These are phyloP conservation scores for Coprinellus aureogranulatus DNA, from an alignment of 768 basidiomycete genomes.

Conservation along the genomic window DNA sequence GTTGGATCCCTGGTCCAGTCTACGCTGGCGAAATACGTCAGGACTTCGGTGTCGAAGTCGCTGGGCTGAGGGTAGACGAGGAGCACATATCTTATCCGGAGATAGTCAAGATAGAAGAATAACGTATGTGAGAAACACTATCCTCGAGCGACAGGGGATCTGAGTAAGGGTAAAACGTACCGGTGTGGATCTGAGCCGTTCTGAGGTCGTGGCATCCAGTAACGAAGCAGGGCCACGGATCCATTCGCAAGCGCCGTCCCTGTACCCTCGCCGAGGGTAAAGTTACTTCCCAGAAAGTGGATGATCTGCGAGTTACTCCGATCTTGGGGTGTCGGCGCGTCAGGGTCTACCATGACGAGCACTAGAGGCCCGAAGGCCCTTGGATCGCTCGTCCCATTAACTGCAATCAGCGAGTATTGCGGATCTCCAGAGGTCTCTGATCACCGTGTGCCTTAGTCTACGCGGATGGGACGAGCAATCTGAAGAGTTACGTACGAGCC, in stretches of 20 bases:
- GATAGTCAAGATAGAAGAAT: neutral
- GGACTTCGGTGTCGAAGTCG: conserved; percentile 27
- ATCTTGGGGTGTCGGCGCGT: conserved; percentile 41
- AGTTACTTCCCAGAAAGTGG: conserved; percentile 41
- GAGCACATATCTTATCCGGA: conserved; percentile 29
- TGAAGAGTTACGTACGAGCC: conserved; percentile 32
- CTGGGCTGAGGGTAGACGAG: conserved; percentile 33
- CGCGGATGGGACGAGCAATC: too few species aligned
- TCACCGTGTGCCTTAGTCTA: too few species aligned
- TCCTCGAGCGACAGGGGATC: too few species aligned
- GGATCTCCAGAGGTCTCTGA: conserved; percentile 35
- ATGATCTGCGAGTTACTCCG: conserved; percentile 34
- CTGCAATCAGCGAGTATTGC: conserved; percentile 26
- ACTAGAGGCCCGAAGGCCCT: conserved; percentile 31
- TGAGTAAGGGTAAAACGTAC: conserved; percentile 20
- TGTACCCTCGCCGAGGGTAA: conserved; percentile 26
- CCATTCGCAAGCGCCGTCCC: conserved; percentile 30
- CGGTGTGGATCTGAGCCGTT: conserved; percentile 43
- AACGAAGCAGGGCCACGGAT: conserved; percentile 40
- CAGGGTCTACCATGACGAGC: conserved; percentile 41
- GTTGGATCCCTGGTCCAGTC: conserved; percentile 6
- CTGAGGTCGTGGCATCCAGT: conserved; percentile 37
- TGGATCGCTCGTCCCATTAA: conserved; percentile 17
- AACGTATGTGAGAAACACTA: too few species aligned
- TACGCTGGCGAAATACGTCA: conserved; percentile 28